phyloP scores from a whole-genome alignment of 805 yeast genomes.

The Ogataea methanolica region DNA sequence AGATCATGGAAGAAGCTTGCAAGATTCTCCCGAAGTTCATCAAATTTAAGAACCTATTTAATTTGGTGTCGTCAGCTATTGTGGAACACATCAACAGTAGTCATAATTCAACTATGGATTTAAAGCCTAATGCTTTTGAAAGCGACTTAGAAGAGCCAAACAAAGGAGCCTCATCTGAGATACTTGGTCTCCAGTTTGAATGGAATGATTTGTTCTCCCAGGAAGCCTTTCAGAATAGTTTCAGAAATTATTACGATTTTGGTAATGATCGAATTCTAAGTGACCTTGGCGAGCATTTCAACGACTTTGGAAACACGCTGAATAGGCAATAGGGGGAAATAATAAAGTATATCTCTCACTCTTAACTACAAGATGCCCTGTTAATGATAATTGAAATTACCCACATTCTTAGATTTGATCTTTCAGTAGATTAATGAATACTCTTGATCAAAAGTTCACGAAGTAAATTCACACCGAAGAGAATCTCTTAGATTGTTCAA shows the following conservation, averaged over 20 bases:
- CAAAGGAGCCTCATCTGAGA: not conserved
- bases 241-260: conserved; percentile 17
- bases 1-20: conserved; percentile 16
- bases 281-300: conserved; percentile 9
- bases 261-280: conserved; percentile 11
- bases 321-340: not conserved
- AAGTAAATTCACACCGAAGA: too few species aligned
- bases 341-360: too few species aligned
- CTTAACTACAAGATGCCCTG: too few species aligned
- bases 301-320: conserved; percentile 3
- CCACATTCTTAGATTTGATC: too few species aligned
- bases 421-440: too few species aligned
- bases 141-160: not conserved
- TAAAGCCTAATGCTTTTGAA: not conserved
- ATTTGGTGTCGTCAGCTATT: conserved; percentile 14
- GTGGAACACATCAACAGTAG: conserved; percentile 11
- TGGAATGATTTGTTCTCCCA: conserved; percentile 25
- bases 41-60: conserved; percentile 15
- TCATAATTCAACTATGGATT: not conserved
- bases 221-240: conserved; percentile 20
- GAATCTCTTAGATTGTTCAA: too few species aligned
- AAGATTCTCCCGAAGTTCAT: conserved; percentile 11
- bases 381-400: too few species aligned
- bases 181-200: conserved; percentile 9
- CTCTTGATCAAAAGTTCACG: too few species aligned